Percentiles rank a stretch among this genome's conserved stretches.
These are phyloP conservation scores for Spirogloea muscicola DNA, from an alignment of 139 green algal species.

Conservation along the genomic window DNA sequence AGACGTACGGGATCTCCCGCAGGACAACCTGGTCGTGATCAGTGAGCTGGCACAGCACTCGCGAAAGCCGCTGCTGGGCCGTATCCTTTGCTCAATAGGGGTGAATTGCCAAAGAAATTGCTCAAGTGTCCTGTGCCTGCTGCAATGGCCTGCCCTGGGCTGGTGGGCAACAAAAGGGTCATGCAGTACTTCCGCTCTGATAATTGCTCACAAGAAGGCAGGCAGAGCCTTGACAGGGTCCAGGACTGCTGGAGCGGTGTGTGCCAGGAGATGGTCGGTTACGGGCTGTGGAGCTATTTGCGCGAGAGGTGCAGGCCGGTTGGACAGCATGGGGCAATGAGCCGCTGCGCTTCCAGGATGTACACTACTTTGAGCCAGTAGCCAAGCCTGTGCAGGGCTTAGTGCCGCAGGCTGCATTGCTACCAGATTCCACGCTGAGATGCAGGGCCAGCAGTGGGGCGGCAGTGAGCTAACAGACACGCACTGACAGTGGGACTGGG, in stretches of 20 bases:
- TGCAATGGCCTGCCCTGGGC: background rate
- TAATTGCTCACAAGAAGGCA: background rate
- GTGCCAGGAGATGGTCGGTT: constrained; percentile 1
- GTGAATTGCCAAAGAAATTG: background rate
- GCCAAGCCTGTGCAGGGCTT: background rate
- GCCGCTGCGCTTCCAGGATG: constrained; percentile 63
- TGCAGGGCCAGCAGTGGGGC: too few species aligned
- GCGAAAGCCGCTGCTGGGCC: constrained; percentile 62
- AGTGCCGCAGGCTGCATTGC: too few species aligned
- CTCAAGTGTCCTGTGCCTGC: background rate
- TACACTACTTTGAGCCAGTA: constrained; percentile 13
- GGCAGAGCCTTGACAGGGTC: background rate
- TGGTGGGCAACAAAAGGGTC: background rate
- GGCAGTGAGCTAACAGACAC: too few species aligned
- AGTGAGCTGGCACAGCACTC: constrained; percentile 56
- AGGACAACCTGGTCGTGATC: constrained; percentile 40
- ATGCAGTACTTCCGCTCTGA: background rate
- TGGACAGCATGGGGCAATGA: constrained; percentile 77
- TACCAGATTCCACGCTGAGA: too few species aligned
- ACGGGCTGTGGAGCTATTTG: constrained; percentile 72
- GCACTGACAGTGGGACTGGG: background rate
- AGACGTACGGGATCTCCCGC: constrained; percentile 1
- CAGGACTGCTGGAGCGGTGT: constrained; percentile 16
- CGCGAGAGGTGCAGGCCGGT: constrained; percentile 61
- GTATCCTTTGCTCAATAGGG: constrained; percentile 32